Evolutionary conservation across 257 asterid genomes (phyloP).

Genomic region (Lycium ferocissimum): DNA sequence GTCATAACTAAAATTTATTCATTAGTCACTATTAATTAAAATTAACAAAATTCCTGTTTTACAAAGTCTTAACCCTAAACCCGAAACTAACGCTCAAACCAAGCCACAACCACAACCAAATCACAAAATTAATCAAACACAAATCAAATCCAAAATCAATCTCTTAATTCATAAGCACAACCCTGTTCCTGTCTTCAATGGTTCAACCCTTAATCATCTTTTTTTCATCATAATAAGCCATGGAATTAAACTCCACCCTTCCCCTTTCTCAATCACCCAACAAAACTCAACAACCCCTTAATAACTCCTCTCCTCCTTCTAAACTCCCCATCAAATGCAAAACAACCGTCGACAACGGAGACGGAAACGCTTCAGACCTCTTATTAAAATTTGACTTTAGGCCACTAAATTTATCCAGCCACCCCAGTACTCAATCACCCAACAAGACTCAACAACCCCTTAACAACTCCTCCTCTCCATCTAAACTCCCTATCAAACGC

Average conservation of each 20-base stretch:
- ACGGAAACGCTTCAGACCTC: too few relatives aligned
- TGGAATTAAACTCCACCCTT: conserved; percentile 58
- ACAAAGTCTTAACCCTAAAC: conserved; percentile 36
- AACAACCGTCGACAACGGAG: conserved; percentile 38
- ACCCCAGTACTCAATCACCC: conserved; percentile 37
- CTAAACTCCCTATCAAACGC: conserved; percentile 90
- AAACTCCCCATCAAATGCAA: conserved; percentile 90
- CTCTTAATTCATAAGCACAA: background rate
- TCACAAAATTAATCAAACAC: background rate
- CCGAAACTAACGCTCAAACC: conserved; percentile 42
- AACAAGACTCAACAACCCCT: conserved; percentile 1
- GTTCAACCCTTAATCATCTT: conserved; percentile 14
- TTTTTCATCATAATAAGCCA: conserved; percentile 31
- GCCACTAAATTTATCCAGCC: background rate
- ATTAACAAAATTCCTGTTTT: background rate
- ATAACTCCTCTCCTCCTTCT: conserved; percentile 41
- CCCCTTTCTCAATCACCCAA: conserved; percentile 35
- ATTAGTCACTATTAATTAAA: background rate
- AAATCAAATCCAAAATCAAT: background rate
- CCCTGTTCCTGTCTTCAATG: background rate
- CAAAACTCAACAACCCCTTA: conserved; percentile 13
- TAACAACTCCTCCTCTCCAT: conserved; percentile 36
- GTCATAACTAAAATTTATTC: background rate
- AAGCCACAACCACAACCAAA: conserved; percentile 30
- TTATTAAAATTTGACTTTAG: too few relatives aligned